Conservation (phyloP, 768 basidiomycete genomes). For the Pulveroboletus sp. region DNA sequence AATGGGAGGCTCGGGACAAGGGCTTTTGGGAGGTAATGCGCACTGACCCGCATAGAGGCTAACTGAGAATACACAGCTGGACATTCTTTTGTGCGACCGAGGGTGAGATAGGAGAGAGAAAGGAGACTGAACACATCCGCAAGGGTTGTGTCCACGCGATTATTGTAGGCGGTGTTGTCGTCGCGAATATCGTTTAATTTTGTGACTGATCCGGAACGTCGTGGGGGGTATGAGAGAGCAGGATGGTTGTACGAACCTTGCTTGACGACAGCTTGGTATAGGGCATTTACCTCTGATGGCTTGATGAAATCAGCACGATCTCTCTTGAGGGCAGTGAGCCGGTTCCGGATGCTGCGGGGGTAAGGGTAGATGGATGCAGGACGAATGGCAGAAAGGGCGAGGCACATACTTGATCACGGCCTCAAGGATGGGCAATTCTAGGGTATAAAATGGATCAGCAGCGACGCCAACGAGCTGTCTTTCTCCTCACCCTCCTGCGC, state of each 20-base stretch:
- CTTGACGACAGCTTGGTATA: conserved; percentile 91
- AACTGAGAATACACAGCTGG: conserved; percentile 96
- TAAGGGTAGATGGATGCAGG: conserved; percentile 16
- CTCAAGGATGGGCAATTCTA: conserved; percentile 93
- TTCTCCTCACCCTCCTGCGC: conserved; percentile 67
- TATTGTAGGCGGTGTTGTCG: conserved; percentile 68
- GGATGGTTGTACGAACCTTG: conserved; percentile 56
- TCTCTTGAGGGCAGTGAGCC: conserved; percentile 91
- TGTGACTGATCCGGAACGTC: conserved; percentile 53
- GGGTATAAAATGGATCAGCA: conserved; percentile 23
- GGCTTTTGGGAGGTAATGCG: neutral
- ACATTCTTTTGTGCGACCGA: conserved; percentile 91
- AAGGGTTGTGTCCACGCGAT: conserved; percentile 91
- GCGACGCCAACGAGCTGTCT: neutral
- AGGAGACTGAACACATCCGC: conserved; percentile 94
- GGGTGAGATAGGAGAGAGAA: conserved; percentile 95
- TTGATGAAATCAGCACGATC: conserved; percentile 91
- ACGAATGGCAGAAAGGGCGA: conserved; percentile 14
- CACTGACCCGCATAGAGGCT: conserved; percentile 89
- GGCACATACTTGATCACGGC: conserved; percentile 76
- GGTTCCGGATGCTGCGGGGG: conserved; percentile 76
- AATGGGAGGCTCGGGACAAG: neutral
- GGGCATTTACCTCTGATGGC: conserved; percentile 84
- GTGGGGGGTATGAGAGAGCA: neutral
- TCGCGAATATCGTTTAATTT: conserved; percentile 88